Base-by-base conservation (phyloP, 2,329 filamentous ascomycete species). In the Aspergillus sp. region DNA sequence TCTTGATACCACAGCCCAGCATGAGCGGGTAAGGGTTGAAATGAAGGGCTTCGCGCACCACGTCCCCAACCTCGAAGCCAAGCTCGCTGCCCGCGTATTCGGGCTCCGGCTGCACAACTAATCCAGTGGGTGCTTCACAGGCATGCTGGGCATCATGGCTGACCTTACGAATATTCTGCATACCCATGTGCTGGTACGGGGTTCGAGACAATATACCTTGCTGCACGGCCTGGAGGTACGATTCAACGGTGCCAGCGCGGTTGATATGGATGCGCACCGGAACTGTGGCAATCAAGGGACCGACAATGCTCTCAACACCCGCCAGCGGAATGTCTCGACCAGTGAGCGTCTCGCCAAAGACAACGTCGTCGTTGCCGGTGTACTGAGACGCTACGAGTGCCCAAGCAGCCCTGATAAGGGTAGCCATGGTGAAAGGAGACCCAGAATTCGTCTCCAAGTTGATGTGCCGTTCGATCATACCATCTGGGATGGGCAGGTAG, bases 1-100 rank as follows among this genome's bases (percentile, higher is more conserved):
- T 78, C 21, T 71, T 70, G 5, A 82, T 76, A 5, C 78, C 78
- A 64, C 74, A 82, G 3, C 73, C 81, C 21, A 83, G 61, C 81
- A 83, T 83, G 2, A 83, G 71, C 4, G 81, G 77, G 60, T 83
- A 83, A 0, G 80, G 75, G 56, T 80, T 82, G 67, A 81, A 81
- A 60, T 80, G 77, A 52, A 71, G 67, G 1, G 73, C 73, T 54
- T 75, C 73, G 8, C 63, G 70, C 2, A 74, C 72, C 8, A 74
- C 71, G 58, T 78, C 76, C 23, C 72, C 75, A 10, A 66, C 48
- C 8, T 65, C 59, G 54, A 78, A 77, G 3, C 76, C 76, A 57
- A 78, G 72, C 27, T 77, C 75, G 38, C 66, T 70, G 25, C 71
- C 72, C 21, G 65, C 68, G 41, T 76, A 75, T 30, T 77, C 73